Base-by-base conservation (phyloP, 306 rosid species). In the Quercus aquifolioides region DNA sequence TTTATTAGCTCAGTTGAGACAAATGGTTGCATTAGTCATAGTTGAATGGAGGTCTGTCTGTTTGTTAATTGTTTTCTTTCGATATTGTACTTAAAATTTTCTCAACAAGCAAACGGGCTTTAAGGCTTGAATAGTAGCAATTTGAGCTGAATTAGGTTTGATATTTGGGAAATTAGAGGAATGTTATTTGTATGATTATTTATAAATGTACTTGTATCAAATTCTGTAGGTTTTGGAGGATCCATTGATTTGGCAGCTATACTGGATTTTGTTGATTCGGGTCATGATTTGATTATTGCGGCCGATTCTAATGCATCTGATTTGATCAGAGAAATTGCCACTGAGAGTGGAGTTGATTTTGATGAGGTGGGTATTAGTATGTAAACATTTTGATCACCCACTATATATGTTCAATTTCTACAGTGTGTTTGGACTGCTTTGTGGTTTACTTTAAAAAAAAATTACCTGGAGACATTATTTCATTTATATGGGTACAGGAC, bases 211-310 rank as follows among this genome's bases (percentile, higher is more conserved):
- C 12, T 41, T 41, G 49, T 54, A 20, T 56, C 49, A 49, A 49
- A 49, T 49, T 18, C 11, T 85, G n/a, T 79, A 95, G 99, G 99
- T 68, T 89, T 95, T 76, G 99, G 98, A 77, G 99, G 98, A 73
- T 90, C 99, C 63, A 65, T 95, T 70, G 97, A 95, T 38, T 82
- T 85, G 31, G 94, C 96, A 77, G 89, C 92, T 20, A 85, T 95
- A 78, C 81, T 95, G 84, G 96, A 93, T 85, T 95, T 95, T 73
- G 98, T 95, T 69, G 99, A 95, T 83, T 89, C 98, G 21, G 99
- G 99, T 25, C 99, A 89, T 73, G 99, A 95, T 89, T 90, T 95
- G 83, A 87, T 93, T n/a, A 73, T 95, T 60, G 92, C 88, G 3
- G 92, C 94, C 35, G 98, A 93, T 74, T 86, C 49, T 67, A 90